Percentiles rank a stretch among this genome's conserved stretches.
Conservation (phyloP, 2,329 filamentous ascomycete species). For the Thermothelomyces thermophilus region DNA sequence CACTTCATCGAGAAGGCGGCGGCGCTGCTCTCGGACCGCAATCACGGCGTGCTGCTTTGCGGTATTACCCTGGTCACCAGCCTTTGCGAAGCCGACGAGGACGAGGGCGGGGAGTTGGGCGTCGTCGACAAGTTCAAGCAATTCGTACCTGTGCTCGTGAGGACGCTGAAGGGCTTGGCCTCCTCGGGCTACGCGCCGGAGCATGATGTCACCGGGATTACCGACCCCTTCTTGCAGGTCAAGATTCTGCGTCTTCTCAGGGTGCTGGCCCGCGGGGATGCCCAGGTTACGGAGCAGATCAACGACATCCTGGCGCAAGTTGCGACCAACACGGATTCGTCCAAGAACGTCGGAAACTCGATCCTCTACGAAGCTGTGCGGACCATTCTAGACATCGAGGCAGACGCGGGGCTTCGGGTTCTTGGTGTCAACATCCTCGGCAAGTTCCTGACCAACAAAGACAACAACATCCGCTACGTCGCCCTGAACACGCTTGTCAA, state of each 20-base stretch:
- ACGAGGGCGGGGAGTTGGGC: constrained; percentile 81
- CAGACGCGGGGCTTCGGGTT: constrained; percentile 88
- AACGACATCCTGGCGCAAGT: constrained; percentile 98
- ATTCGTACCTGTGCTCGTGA: constrained; percentile 76
- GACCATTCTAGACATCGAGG: constrained; percentile 96
- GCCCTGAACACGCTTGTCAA: constrained; percentile 96
- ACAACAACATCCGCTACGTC: constrained; percentile 99
- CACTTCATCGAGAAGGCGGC: constrained; percentile 95
- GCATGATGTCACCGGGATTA: constrained; percentile 96
- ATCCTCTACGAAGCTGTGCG: constrained; percentile 96
- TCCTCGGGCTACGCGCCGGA: constrained; percentile 96
- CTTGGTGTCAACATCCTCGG: constrained; percentile 96
- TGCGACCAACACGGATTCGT: constrained; percentile 94
- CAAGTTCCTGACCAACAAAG: constrained; percentile 95
- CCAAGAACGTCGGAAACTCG: constrained; percentile 97
- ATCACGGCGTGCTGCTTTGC: constrained; percentile 90
- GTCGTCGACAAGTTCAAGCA: constrained; percentile 87
- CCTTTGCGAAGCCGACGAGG: constrained; percentile 91
- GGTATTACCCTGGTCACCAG: constrained; percentile 86
- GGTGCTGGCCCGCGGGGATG: constrained; percentile 79
- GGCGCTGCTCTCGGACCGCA: constrained; percentile 79
- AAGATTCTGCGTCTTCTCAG: constrained; percentile 85
- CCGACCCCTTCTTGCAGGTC: constrained; percentile 94
- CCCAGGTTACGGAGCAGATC: constrained; percentile 88
- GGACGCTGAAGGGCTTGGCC: constrained; percentile 84